A percentile compares a stretch with the other conserved stretches of the same genome.
Conservation (phyloP, 495 filamentous ascomycete genomes). For the Pseudoneurospora amorphoporcata region DNA sequence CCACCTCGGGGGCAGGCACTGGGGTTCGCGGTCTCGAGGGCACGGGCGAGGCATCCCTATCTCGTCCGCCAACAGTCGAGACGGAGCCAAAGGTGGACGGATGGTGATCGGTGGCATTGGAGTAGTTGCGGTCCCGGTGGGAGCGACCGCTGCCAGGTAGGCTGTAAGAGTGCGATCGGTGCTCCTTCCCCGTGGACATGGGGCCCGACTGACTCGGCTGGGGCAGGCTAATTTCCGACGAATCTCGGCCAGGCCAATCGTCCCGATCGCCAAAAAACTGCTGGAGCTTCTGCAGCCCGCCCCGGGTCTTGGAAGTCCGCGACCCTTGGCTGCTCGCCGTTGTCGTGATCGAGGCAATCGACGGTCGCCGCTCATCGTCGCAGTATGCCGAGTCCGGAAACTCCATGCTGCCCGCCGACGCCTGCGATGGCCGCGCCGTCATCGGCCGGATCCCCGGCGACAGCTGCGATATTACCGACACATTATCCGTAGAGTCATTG, state of each 20-base stretch:
- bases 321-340: constrained; percentile 88
- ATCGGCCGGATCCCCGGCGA: constrained; percentile 56
- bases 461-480: constrained; percentile 46
- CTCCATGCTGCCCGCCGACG: constrained; percentile 46
- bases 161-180: constrained; percentile 47
- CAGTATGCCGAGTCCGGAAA: constrained; percentile 54
- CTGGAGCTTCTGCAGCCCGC: constrained; percentile 63
- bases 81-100: background rate
- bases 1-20: constrained; percentile 85
- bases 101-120: constrained; percentile 48
- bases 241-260: constrained; percentile 59
- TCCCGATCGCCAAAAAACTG: constrained; percentile 68
- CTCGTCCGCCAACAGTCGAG: constrained; percentile 9
- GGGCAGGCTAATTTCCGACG: constrained; percentile 62
- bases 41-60: constrained; percentile 54
- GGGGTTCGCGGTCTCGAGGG: constrained; percentile 68
- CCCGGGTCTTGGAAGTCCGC: constrained; percentile 57
- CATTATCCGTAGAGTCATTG: constrained; percentile 56
- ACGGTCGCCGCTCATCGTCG: constrained; percentile 73
- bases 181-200: constrained; percentile 34
- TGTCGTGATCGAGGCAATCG: constrained; percentile 72
- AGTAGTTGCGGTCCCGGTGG: constrained; percentile 65
- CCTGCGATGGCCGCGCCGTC: constrained; percentile 41
- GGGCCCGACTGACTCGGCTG: constrained; percentile 21
- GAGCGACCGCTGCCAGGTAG: constrained; percentile 33